phyloP scores from a whole-genome alignment of 2,329 filamentous ascomycete species.

The Aspergillus neotritici region DNA sequence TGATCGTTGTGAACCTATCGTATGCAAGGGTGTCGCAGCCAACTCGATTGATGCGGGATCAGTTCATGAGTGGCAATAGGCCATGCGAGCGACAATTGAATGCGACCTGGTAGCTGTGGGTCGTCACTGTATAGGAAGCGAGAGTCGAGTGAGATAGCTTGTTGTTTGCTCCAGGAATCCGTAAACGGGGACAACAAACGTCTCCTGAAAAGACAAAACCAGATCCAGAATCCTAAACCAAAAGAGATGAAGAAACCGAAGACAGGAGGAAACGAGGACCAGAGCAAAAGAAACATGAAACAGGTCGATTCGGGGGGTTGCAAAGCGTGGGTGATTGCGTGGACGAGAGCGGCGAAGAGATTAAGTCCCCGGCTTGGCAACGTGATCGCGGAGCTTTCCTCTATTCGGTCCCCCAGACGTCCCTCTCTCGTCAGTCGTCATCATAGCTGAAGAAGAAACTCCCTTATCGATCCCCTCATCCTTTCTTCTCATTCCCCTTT shows the following conservation, averaged over 20 bases:
- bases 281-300: conserved; percentile 3
- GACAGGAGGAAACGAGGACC: conserved; percentile 4
- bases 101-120: conserved; percentile 8
- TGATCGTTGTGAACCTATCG: too few species aligned
- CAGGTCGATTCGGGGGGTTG: background rate
- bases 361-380: conserved; percentile 7
- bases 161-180: background rate
- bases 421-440: too few species aligned
- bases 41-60: too few species aligned
- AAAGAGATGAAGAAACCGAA: conserved; percentile 4
- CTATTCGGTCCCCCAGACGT: conserved; percentile 6
- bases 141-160: background rate
- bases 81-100: background rate
- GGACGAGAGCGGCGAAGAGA: conserved; percentile 13
- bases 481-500: conserved; percentile 5
- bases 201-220: too few species aligned
- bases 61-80: too few species aligned
- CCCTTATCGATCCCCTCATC: conserved; percentile 4
- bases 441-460: background rate
- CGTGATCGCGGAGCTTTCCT: conserved; percentile 9
- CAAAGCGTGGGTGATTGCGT: conserved; percentile 11
- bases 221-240: background rate
- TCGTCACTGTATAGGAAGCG: conserved; percentile 4
- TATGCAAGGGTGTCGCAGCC: too few species aligned
- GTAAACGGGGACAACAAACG: background rate